Conservation (phyloP, 2,329 filamentous ascomycete genomes). For the Botryotinia convoluta region DNA sequence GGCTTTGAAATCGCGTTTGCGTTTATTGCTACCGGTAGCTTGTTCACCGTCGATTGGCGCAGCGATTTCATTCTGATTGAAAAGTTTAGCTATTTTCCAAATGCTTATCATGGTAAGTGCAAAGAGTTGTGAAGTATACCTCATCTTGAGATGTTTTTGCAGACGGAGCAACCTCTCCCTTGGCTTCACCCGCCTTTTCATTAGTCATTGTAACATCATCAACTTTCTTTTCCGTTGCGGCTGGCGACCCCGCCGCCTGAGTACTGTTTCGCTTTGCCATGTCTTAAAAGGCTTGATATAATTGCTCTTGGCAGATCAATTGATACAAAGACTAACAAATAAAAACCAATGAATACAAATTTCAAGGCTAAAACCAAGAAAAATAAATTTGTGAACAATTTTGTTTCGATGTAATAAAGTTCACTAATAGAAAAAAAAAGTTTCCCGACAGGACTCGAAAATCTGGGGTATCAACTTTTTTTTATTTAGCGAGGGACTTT, state of each 20-base stretch:
- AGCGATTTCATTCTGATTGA: not conserved
- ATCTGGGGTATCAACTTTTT: slow-evolving; percentile 17
- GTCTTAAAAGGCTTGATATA: not conserved
- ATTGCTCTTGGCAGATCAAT: not conserved
- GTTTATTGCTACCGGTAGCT: slow-evolving; percentile 6
- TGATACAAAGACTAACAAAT: not conserved
- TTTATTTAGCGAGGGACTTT: slow-evolving; percentile 23
- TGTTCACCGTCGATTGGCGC: not conserved
- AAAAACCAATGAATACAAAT: not conserved
- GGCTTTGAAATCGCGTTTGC: slow-evolving; percentile 13
- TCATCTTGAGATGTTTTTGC: not conserved
- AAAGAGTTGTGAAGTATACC: not conserved
- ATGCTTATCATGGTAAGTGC: not conserved
- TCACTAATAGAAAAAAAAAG: slow-evolving; percentile 3
- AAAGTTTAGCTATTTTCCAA: slow-evolving; percentile 3
- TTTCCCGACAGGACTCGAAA: not conserved
- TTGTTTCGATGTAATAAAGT: not conserved
- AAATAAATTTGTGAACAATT: not conserved
- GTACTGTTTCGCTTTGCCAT: slow-evolving; percentile 4
- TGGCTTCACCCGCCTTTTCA: not conserved
- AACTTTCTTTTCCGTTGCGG: not conserved
- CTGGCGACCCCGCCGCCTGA: not conserved
- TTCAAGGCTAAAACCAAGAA: not conserved
- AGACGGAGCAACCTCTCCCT: not conserved
- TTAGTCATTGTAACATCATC: not conserved